A percentile compares a stretch with the other conserved stretches of the same genome.
phyloP scores from a whole-genome alignment of 2,329 filamentous ascomycete species.

The Fusarium protoensiforme region DNA sequence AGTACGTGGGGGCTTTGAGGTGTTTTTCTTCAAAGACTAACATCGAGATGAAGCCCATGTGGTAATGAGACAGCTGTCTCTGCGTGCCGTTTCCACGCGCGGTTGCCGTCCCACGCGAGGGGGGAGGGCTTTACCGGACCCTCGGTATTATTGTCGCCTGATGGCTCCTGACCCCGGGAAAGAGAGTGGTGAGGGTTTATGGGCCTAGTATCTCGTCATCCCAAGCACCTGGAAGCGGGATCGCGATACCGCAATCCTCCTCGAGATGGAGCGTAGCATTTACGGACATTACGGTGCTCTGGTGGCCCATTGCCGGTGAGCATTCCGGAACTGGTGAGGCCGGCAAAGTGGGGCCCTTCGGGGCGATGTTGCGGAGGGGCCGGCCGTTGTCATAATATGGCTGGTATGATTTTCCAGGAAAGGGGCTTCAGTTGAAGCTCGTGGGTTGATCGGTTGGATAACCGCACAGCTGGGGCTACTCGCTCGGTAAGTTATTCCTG shows the following conservation, averaged over 20 bases:
- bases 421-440: not conserved
- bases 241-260: not conserved
- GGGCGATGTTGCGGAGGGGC: not conserved
- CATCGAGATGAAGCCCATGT: not conserved
- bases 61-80: slow-evolving; percentile 1
- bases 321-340: not conserved
- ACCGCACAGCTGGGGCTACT: not conserved
- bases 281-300: not conserved
- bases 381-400: slow-evolving; percentile 1
- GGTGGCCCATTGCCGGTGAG: slow-evolving; percentile 2
- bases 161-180: not conserved
- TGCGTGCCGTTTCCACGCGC: not conserved
- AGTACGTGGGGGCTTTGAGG: not conserved
- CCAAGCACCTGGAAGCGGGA: not conserved
- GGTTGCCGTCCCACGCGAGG: not conserved
- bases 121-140: not conserved
- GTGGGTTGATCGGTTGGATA: slow-evolving; percentile 1
- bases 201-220: not conserved
- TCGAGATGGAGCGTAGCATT: slow-evolving; percentile 19
- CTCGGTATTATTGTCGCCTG: not conserved
- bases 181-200: not conserved
- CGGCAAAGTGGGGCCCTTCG: slow-evolving; percentile 10
- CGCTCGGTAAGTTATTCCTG: not conserved
- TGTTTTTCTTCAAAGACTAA: not conserved
- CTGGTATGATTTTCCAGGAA: slow-evolving; percentile 5